Percentiles rank a stretch among this genome's conserved stretches.
These are phyloP conservation scores for Pezicula radicicola DNA, from an alignment of 2,329 filamentous ascomycete genomes.

Conservation along the genomic window DNA sequence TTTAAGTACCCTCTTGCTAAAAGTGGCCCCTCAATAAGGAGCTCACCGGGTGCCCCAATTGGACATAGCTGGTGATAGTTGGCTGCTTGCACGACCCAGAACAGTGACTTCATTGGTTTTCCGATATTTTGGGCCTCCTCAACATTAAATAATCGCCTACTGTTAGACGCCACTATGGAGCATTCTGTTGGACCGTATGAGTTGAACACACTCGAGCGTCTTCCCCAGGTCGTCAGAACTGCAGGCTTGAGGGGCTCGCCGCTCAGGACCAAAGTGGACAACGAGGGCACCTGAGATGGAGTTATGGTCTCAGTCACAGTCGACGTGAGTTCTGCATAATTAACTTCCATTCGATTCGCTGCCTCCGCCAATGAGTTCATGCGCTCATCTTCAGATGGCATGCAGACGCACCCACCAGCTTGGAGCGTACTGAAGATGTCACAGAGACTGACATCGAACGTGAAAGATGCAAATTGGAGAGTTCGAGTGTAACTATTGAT, in stretches of 20 bases:
- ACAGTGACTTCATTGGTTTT: conserved; percentile 1
- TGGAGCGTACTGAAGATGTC: conserved; percentile 16
- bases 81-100: conserved; percentile 13
- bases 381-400: conserved; percentile 15
- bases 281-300: conserved; percentile 10
- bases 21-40: conserved; percentile 18
- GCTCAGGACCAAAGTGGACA: conserved; percentile 10
- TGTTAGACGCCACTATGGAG: conserved; percentile 6
- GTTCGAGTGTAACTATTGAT: conserved; percentile 7
- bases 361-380: conserved; percentile 10
- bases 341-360: conserved; percentile 10
- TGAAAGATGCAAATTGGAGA: conserved; percentile 13
- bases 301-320: conserved; percentile 11
- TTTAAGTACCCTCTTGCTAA: conserved; percentile 18
- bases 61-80: conserved; percentile 10
- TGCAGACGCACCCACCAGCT: conserved; percentile 13
- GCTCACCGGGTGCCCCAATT: conserved; percentile 15
- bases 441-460: conserved; percentile 10
- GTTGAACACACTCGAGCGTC: conserved; percentile 5
- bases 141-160: background rate
- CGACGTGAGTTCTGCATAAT: conserved; percentile 12
- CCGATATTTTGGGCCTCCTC: conserved; percentile 11
- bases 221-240: conserved; percentile 9
- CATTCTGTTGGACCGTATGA: conserved; percentile 16
- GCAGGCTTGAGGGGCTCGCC: conserved; percentile 14